Evolutionary conservation across 2,329 filamentous ascomycete species (phyloP), one percentile per base, ranked within the genome.

Genomic region (Fusarium xyrophilum): DNA sequence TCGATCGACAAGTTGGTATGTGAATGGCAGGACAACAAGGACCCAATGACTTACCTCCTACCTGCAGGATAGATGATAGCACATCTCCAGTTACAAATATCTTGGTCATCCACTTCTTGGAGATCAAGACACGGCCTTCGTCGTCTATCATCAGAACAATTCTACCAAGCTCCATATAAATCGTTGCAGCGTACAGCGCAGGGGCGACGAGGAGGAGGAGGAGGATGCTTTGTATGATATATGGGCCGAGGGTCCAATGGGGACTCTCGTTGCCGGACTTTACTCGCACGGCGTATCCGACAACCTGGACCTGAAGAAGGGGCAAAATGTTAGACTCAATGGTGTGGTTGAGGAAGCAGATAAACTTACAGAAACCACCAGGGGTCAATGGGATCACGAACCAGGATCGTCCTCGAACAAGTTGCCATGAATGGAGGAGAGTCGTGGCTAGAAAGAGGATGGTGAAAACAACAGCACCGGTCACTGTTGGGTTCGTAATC

Each of bases 51-150:
- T 33, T 27, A 68, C 65, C 65, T 23, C 52, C 54, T 5, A 43
- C 63, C 10, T 71, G 69, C 0, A 71, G 28, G 9, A 71, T 23
- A 15, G 71, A 71, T 0, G 69, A 71, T 2, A 71, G 19, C 1
- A 71, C 19, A 13, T 71, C 68, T 4, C 69, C 69, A 8, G 40
- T 44, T 1, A 69, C 68, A 47, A 71, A 71, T 1, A 65, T 43
- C 21, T 69, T 71, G 42, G 68, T 71, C 43, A 71, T 46, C 68
- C 68, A 71, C 25, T 56, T 55, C 14, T 47, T 62, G 2, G 33
- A 15, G 13, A 62, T 62, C 28, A 62, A 21, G 1, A 62, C 47
- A 1, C 40, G 40, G 0, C 58, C 60, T 27, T 62, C 60, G 1
- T 47, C 60, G 2, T 62, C 60, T 13, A 62, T 23, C 60, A 62